A percentile compares a stretch with the other conserved stretches of the same genome.
Conservation (phyloP, 2,329 filamentous ascomycete species). For the Coniochaeta hoffmannii region DNA sequence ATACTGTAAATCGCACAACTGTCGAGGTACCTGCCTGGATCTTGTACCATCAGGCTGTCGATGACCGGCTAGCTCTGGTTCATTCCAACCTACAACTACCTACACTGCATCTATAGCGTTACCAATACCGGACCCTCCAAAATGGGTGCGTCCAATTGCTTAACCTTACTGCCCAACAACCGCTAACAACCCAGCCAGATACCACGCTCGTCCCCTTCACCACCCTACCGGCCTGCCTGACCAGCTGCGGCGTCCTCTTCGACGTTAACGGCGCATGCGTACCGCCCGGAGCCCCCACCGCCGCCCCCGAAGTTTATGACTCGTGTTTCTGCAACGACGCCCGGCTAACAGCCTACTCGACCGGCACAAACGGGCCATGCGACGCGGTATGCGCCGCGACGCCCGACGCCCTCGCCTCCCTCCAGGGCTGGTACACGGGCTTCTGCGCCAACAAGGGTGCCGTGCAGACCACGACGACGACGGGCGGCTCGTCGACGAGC, state of each 20-base stretch:
- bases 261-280: slow-evolving; percentile 66
- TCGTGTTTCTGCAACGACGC: slow-evolving; percentile 67
- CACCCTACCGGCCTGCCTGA: slow-evolving; percentile 15
- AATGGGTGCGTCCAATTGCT: not conserved
- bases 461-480: slow-evolving; percentile 14
- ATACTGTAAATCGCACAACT: not conserved
- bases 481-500: slow-evolving; percentile 16
- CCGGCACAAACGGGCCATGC: slow-evolving; percentile 53
- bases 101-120: not conserved
- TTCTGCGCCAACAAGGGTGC: slow-evolving; percentile 48
- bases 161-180: not conserved
- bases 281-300: slow-evolving; percentile 43
- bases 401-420: slow-evolving; percentile 42
- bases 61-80: not conserved
- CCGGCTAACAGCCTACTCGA: slow-evolving; percentile 50
- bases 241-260: slow-evolving; percentile 22
- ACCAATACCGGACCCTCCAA: not conserved
- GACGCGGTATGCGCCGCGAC: slow-evolving; percentile 46
- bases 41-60: not conserved
- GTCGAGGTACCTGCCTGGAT: not conserved
- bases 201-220: slow-evolving; percentile 1
- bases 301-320: slow-evolving; percentile 47
- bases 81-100: not conserved
- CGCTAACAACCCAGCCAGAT: not conserved
- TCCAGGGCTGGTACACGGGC: slow-evolving; percentile 63